Evolutionary conservation across 1,139 yeast species (phyloP), one percentile per base, ranked within the genome.

Genomic region (Candida sp.): DNA sequence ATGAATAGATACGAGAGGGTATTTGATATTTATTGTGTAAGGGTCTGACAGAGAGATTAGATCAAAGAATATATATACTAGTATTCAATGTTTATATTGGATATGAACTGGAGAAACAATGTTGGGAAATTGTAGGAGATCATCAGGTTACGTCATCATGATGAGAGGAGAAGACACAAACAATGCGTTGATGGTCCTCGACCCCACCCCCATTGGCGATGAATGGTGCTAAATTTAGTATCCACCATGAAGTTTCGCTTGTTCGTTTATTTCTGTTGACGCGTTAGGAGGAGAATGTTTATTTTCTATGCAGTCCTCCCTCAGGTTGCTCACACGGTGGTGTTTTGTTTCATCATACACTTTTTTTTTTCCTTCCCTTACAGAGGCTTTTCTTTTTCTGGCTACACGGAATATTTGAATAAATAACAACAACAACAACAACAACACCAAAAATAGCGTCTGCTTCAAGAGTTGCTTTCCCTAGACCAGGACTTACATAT

Each of bases 251-350:
- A 17, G 17, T 2, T 17, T 17, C 17, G 2, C 17, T 17, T 17
- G 17, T 17, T 17, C 17, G 17, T 17, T 17, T 17, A 17, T 17
- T 17, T 17, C 17, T 17, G 17, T 11, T 23, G 27, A 37, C 41
- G 41, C 41, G 41, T 37, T 17, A 17, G 17, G 12, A 37, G 41
- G 23, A 37, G 41, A 37, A 37, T 37, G 41, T 37, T 37, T 37
- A 25, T 37, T 11, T 37, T 6, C 9, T n/a, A 17, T 33, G 9
- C 38, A 5, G 26, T 37, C 22, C 12, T n/a, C 12, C 3, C 32
- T 6, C 42, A 8, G 11, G 23, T 3, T 11, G 6, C 23, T 37
- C 12, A 7, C n/a, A 37, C 40, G 17, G 41, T 37, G 41, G 11
- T 23, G 41, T 37, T 37, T 33, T 8, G 37, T 33, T 8, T 37